Evolutionary conservation across 2,329 filamentous ascomycete species (phyloP).

Genomic region (Pyricularia pennisetigena): DNA sequence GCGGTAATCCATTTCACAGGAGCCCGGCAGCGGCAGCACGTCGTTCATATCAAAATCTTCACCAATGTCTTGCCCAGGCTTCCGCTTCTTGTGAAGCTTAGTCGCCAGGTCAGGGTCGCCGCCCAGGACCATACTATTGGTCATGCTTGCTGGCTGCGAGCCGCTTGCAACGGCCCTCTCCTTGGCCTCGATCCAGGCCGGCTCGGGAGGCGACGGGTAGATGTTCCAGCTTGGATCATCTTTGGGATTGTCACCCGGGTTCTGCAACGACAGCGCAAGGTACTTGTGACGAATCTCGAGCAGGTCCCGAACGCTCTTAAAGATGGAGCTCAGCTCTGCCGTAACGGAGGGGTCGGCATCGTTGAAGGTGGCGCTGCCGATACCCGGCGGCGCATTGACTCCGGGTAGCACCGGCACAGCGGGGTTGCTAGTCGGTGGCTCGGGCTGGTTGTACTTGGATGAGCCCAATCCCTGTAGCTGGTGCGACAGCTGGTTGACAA

Average conservation of each 20-base stretch:
- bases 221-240: constrained; percentile 77
- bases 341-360: constrained; percentile 70
- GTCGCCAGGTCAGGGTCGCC: constrained; percentile 10
- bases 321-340: constrained; percentile 75
- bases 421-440: constrained; percentile 3
- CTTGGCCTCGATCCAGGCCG: constrained; percentile 65
- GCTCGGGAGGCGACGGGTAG: constrained; percentile 85
- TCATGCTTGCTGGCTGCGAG: constrained; percentile 23
- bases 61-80: constrained; percentile 82
- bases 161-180: constrained; percentile 14
- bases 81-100: constrained; percentile 51
- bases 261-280: constrained; percentile 74
- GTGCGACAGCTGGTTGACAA: constrained; percentile 7
- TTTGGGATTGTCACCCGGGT: constrained; percentile 75
- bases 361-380: constrained; percentile 56
- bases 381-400: constrained; percentile 44
- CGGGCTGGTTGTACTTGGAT: neutral
- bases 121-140: constrained; percentile 32
- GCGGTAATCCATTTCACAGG: constrained; percentile 63
- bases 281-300: constrained; percentile 83
- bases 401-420: constrained; percentile 15
- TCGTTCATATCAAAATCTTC: constrained; percentile 85
- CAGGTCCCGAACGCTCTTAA: constrained; percentile 83
- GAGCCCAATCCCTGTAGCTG: neutral
- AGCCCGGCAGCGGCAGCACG: constrained; percentile 60